These are phyloP conservation scores for Lathyrus sativus DNA, from an alignment of 306 rosid genomes.

Conservation along the genomic window DNA sequence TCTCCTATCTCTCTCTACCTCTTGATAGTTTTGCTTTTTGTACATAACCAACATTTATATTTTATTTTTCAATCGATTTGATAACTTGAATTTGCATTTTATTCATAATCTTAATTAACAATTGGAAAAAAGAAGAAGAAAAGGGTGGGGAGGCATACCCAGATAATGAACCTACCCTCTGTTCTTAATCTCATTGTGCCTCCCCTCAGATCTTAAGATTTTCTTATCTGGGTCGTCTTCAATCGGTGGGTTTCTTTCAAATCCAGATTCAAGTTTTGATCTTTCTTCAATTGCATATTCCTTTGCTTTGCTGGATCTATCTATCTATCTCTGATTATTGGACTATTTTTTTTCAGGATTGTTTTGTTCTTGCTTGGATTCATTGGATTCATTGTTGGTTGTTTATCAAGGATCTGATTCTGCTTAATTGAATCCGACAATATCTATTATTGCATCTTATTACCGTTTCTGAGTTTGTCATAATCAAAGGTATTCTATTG, in stretches of 20 bases:
- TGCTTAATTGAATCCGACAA: slow-evolving; percentile 58
- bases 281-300: slow-evolving; percentile 41
- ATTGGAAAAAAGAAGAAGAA: slow-evolving; percentile 57
- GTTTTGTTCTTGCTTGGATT: slow-evolving; percentile 52
- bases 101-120: slow-evolving; percentile 56
- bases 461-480: slow-evolving; percentile 47
- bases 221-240: slow-evolving; percentile 65
- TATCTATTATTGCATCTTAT: slow-evolving; percentile 45
- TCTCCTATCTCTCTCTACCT: slow-evolving; percentile 47
- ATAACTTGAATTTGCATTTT: slow-evolving; percentile 77
- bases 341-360: slow-evolving; percentile 55
- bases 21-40: slow-evolving; percentile 38
- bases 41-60: slow-evolving; percentile 31
- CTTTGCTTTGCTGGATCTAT: slow-evolving; percentile 7
- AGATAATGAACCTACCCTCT: slow-evolving; percentile 73
- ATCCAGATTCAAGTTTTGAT: slow-evolving; percentile 64
- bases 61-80: slow-evolving; percentile 55
- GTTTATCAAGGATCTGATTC: slow-evolving; percentile 80
- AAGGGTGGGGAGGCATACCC: slow-evolving; percentile 68
- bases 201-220: slow-evolving; percentile 96
- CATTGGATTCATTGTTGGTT: slow-evolving; percentile 62
- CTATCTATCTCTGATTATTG: slow-evolving; percentile 52
- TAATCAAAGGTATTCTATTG: slow-evolving; percentile 49
- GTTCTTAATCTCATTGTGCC: slow-evolving; percentile 73
- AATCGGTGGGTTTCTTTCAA: slow-evolving; percentile 68